These are phyloP conservation scores for Plectosphaerella plurivora DNA, from an alignment of 2,329 filamentous ascomycete species.

Conservation along the genomic window DNA sequence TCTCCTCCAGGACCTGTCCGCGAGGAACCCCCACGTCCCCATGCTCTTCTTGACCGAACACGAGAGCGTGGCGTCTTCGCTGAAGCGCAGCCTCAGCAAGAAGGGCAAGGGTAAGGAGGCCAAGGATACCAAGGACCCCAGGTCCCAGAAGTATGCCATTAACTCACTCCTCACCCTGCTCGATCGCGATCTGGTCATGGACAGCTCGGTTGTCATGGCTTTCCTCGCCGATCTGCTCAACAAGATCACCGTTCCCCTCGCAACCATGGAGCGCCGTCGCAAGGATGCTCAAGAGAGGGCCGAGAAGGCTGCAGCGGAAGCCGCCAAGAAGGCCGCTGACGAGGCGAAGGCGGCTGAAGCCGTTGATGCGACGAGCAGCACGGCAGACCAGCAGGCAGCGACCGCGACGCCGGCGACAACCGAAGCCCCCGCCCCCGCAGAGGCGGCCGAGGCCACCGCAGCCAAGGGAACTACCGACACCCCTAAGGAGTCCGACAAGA, in stretches of 20 bases:
- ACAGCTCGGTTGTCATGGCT: constrained; percentile 96
- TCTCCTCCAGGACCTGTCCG: constrained; percentile 76
- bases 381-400: not conserved
- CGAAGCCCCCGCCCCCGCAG: constrained; percentile 11
- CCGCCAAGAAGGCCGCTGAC: constrained; percentile 30
- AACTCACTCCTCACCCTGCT: constrained; percentile 85
- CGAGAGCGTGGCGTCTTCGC: constrained; percentile 65
- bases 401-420: constrained; percentile 10
- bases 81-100: constrained; percentile 71
- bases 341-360: constrained; percentile 23
- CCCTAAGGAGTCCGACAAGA: constrained; percentile 32
- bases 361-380: not conserved
- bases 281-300: constrained; percentile 61
- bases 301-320: constrained; percentile 34
- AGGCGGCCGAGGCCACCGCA: not conserved
- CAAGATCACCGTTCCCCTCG: constrained; percentile 81
- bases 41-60: constrained; percentile 94
- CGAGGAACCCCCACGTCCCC: constrained; percentile 80
- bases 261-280: constrained; percentile 75
- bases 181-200: constrained; percentile 92
- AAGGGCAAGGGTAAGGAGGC: constrained; percentile 87
- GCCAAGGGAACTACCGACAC: constrained; percentile 4
- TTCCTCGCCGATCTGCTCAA: constrained; percentile 82
- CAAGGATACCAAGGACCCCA: constrained; percentile 34
- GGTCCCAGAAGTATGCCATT: constrained; percentile 81